phyloP scores from a whole-genome alignment of 345 rosid species.

The Arabidopsis arenosa region DNA sequence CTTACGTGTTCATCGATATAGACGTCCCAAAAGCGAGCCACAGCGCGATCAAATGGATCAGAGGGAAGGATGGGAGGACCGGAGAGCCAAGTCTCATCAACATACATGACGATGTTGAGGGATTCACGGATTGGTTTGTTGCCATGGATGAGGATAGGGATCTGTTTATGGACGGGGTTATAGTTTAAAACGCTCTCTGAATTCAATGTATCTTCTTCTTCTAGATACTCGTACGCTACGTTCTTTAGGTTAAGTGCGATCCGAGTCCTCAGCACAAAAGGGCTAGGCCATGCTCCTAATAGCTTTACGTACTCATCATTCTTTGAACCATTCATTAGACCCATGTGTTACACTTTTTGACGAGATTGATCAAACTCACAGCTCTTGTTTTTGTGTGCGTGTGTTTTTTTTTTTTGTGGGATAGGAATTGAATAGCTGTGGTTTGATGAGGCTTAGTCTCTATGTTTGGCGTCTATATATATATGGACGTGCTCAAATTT shows the following conservation, averaged over 20 bases:
- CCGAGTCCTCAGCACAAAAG: constrained; percentile 70
- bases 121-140: constrained; percentile 47
- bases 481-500: constrained; percentile 26
- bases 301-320: constrained; percentile 54
- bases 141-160: constrained; percentile 52
- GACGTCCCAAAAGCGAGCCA: constrained; percentile 47
- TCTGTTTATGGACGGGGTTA: constrained; percentile 46
- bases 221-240: constrained; percentile 44
- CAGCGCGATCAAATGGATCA: constrained; percentile 45
- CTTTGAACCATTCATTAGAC: constrained; percentile 27
- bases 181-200: constrained; percentile 45
- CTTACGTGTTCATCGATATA: constrained; percentile 57
- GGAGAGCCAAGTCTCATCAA: constrained; percentile 44
- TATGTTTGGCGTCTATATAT: constrained; percentile 21
- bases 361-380: constrained; percentile 25
- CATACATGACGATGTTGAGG: constrained; percentile 46
- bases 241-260: constrained; percentile 52
- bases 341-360: constrained; percentile 16
- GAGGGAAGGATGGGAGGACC: constrained; percentile 48
- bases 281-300: constrained; percentile 84
- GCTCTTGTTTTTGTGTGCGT: background rate
- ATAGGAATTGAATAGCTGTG: constrained; percentile 5
- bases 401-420: constrained; percentile 1
- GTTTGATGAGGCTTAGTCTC: constrained; percentile 36
- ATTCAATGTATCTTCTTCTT: constrained; percentile 45